Conservation (phyloP, 2,329 filamentous ascomycete genomes). For the Colletotrichum tofieldiae region DNA sequence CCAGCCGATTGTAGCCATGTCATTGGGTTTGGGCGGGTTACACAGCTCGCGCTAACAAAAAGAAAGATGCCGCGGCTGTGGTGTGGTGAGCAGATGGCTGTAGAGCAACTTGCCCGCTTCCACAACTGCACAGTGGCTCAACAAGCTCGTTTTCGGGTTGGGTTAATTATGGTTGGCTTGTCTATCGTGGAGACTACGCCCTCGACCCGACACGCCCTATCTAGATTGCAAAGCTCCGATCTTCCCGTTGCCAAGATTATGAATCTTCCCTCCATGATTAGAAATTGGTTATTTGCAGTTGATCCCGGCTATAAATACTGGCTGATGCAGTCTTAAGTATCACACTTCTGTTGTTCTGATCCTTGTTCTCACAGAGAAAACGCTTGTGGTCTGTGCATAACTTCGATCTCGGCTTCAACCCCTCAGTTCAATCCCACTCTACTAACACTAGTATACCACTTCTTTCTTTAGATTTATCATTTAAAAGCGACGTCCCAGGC, state of each 20-base stretch:
- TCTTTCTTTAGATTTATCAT: too few species aligned
- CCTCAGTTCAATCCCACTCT: background rate
- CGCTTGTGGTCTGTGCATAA: background rate
- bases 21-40: background rate
- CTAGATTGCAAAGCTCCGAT: background rate
- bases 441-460: background rate
- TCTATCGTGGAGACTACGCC: background rate
- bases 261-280: background rate
- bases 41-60: background rate
- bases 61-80: too few species aligned
- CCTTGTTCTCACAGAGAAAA: too few species aligned
- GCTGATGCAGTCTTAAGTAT: background rate
- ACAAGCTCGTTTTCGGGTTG: background rate
- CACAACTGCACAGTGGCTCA: background rate
- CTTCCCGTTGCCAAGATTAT: background rate
- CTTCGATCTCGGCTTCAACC: background rate
- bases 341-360: background rate
- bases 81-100: too few species aligned
- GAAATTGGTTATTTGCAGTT: background rate
- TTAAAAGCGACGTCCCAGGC: too few species aligned
- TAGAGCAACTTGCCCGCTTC: background rate
- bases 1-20: too few species aligned
- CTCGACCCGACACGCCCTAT: too few species aligned
- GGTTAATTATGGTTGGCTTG: background rate
- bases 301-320: background rate